A percentile compares a stretch with the other conserved stretches of the same genome.
Evolutionary conservation across 331 rosid genomes (phyloP).

Genomic region (Stylosanthes scabra): DNA sequence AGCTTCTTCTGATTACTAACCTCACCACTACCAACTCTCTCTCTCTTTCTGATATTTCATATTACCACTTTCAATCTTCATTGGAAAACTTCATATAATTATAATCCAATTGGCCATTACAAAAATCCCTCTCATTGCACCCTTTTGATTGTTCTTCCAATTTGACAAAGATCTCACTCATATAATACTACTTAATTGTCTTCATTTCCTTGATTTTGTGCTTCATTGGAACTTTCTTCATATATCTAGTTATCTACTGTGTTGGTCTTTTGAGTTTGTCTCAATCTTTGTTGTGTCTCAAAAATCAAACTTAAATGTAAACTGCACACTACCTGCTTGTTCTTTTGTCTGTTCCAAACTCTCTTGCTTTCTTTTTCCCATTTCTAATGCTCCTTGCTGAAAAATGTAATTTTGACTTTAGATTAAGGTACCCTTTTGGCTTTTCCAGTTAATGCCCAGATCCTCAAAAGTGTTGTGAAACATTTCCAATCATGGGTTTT

Average conservation of each 20-base stretch:
- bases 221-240: conserved; percentile 24
- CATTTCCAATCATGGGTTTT: conserved; percentile 41
- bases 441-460: conserved; percentile 49
- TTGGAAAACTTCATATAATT: conserved; percentile 19
- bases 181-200: conserved; percentile 2
- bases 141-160: conserved; percentile 20
- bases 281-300: conserved; percentile 31
- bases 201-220: background rate
- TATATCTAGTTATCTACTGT: conserved; percentile 38
- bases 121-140: conserved; percentile 5
- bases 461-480: conserved; percentile 56
- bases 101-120: conserved; percentile 1
- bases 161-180: background rate
- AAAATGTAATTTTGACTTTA: conserved; percentile 68
- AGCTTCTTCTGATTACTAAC: background rate
- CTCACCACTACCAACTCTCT: background rate
- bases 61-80: conserved; percentile 11
- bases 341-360: conserved; percentile 33
- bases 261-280: conserved; percentile 27
- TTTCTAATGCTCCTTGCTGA: conserved; percentile 37
- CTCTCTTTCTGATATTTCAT: background rate
- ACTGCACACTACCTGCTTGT: conserved; percentile 41
- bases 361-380: background rate
- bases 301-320: conserved; percentile 56
- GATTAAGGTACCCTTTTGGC: conserved; percentile 42